Evolutionary conservation across 1,284 basidiomycete genomes (phyloP).

Genomic region (Pseudozyma flocculosa): DNA sequence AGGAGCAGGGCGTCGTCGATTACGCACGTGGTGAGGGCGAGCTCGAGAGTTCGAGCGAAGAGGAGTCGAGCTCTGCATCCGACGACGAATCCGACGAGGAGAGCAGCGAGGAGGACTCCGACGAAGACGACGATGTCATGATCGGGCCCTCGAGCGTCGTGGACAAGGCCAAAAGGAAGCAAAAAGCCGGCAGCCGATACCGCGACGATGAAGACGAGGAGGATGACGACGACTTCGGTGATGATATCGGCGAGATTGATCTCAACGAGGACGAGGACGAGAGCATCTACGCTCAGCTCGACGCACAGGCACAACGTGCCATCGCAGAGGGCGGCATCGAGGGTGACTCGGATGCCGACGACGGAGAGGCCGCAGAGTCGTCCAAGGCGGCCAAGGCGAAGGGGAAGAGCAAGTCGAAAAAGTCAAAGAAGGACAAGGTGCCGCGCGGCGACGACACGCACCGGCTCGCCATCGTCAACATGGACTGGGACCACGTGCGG

Average conservation of each 20-base stretch:
- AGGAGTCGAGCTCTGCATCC: constrained; percentile 33
- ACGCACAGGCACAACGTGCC: constrained; percentile 67
- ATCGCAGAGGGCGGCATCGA: constrained; percentile 39
- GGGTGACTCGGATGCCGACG: constrained; percentile 19
- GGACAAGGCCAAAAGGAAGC: constrained; percentile 25
- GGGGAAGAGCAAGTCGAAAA: constrained; percentile 36
- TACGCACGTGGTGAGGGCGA: constrained; percentile 75
- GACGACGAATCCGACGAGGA: constrained; percentile 37
- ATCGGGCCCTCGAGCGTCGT: constrained; percentile 36
- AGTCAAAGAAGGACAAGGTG: constrained; percentile 26
- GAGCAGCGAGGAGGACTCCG: constrained; percentile 67
- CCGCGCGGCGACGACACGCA: constrained; percentile 47
- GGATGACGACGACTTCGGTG: constrained; percentile 31
- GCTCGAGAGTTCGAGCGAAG: constrained; percentile 46
- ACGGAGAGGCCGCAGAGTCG: constrained; percentile 58
- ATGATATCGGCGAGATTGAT: constrained; percentile 63
- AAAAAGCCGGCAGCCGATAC: constrained; percentile 8
- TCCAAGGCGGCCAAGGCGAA: constrained; percentile 60
- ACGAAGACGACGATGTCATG: constrained; percentile 42
- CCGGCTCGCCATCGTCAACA: constrained; percentile 86
- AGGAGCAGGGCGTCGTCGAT: constrained; percentile 63
- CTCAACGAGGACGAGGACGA: constrained; percentile 67
- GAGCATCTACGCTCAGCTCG: constrained; percentile 67
- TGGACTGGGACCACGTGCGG: constrained; percentile 97
- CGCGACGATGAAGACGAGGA: constrained; percentile 32